Percentiles rank a stretch among this genome's conserved stretches.
Evolutionary conservation across 2,329 filamentous ascomycete genomes (phyloP).

Genomic region (Ploettnerulaceae sp.): DNA sequence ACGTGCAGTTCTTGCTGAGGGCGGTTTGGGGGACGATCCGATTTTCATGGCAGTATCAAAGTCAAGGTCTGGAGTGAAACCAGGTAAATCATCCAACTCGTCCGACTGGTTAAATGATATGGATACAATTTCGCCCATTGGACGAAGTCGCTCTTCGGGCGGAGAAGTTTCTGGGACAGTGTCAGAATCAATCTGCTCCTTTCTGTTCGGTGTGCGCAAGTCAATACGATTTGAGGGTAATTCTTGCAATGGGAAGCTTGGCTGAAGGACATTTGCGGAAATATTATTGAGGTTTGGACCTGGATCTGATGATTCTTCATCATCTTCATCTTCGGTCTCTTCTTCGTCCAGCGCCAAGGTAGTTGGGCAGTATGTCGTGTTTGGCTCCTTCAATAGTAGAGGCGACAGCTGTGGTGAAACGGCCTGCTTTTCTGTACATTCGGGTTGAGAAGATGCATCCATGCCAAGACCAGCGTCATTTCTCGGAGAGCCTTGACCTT

Average conservation of each 20-base stretch:
- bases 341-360: neutral
- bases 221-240: conserved; percentile 11
- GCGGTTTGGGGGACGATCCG: conserved; percentile 5
- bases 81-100: conserved; percentile 22
- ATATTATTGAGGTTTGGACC: neutral
- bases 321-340: neutral
- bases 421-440: neutral
- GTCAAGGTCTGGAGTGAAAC: conserved; percentile 29
- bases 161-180: conserved; percentile 34
- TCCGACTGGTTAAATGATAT: conserved; percentile 22
- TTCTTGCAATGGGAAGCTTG: conserved; percentile 20
- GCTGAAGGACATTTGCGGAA: too few relatives aligned
- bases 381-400: neutral
- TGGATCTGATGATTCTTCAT: neutral
- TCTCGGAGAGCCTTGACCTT: too few relatives aligned
- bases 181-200: conserved; percentile 15
- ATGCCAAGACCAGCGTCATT: too few relatives aligned
- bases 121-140: conserved; percentile 28
- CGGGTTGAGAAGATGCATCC: neutral
- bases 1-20: neutral
- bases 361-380: neutral
- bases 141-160: conserved; percentile 17
- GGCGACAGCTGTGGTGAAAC: neutral
- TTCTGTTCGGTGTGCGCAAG: conserved; percentile 10
- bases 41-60: conserved; percentile 21